Base-by-base conservation (phyloP, 2,329 filamentous ascomycete genomes). In the Aspergillus candidus region DNA sequence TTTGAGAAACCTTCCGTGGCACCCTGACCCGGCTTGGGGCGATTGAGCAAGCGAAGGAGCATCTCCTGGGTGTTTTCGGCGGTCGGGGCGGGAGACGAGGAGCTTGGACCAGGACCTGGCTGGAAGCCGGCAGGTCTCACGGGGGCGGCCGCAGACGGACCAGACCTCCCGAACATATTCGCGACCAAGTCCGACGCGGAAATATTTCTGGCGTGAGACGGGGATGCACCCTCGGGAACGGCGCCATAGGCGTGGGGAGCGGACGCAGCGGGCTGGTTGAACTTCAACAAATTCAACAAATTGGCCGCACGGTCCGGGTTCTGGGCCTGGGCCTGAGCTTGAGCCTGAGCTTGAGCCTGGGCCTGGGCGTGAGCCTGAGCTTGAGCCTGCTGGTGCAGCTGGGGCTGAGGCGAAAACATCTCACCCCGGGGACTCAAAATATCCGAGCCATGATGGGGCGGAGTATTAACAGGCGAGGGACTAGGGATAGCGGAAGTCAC, bases 41-140 rank as follows among this genome's bases (percentile, higher is more conserved):
- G 83, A 59, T 89, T 93, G 51, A 98, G 77, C 46, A 97, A 75
- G 56, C 88, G 85, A 50, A 97, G 80, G 38, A 98, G 75, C 60
- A 93, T 86, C 51, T 91, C 83, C 66, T 94, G 86, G 4, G 89
- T 87, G 63, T 88, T 84, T 37, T 80, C 76, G 67, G 72, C 68
- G 76, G 78, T 32, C 37, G 60, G 57, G 30, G 58, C 46, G 35
- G 57, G 46, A 14, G 56, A 46, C 4, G 54, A 38, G 35, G 38
- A 43, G 36, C 57, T 54, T 27, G 52, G 51, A 11, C 55, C 60
- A 30, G 48, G 46, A 53, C 54, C 49, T 43, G 48, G 44, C 15
- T 55, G 51, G 40, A 41, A 51, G 31, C 41, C 46, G 11, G 50
- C 29, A 22, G 45, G 45, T 15, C 43, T 46, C 30, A 40, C 54